phyloP scores from a whole-genome alignment of 2,329 filamentous ascomycete species.

The Trichoderma sp. region DNA sequence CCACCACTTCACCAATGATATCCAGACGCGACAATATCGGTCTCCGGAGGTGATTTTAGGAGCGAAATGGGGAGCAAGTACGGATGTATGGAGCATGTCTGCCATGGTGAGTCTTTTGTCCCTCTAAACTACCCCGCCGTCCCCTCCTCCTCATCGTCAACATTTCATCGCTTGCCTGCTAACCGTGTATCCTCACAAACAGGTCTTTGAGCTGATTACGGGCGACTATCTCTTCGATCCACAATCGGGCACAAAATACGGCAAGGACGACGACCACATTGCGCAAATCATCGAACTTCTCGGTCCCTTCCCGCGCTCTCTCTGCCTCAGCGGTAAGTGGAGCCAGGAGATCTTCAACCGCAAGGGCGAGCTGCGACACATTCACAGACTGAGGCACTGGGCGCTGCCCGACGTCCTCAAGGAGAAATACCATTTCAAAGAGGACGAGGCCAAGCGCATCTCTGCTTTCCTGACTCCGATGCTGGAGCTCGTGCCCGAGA shows the following conservation, averaged over 20 bases:
- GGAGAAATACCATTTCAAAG: constrained; percentile 95
- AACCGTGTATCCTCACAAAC: neutral
- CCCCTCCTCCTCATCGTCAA: neutral
- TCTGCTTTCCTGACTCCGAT: constrained; percentile 85
- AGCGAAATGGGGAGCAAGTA: constrained; percentile 98
- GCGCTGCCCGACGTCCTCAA: constrained; percentile 87
- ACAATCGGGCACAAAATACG: constrained; percentile 97
- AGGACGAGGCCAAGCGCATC: constrained; percentile 77
- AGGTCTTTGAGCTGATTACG: constrained; percentile 97
- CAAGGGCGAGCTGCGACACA: constrained; percentile 95
- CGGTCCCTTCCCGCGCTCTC: constrained; percentile 87
- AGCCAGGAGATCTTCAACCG: constrained; percentile 98
- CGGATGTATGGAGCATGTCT: constrained; percentile 99
- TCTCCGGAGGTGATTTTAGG: constrained; percentile 97
- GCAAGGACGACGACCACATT: constrained; percentile 99
- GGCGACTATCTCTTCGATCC: constrained; percentile 98
- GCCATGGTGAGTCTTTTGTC: constrained; percentile 74
- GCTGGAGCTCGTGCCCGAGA: constrained; percentile 85
- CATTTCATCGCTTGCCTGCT: neutral
- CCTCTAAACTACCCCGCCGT: neutral
- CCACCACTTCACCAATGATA: constrained; percentile 99
- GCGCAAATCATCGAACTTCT: constrained; percentile 98
- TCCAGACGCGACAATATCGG: constrained; percentile 95
- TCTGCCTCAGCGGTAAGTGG: constrained; percentile 95
- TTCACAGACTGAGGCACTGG: constrained; percentile 95